These are phyloP conservation scores for Leptographium lundbergii DNA, from an alignment of 2,329 filamentous ascomycete genomes.

Conservation along the genomic window DNA sequence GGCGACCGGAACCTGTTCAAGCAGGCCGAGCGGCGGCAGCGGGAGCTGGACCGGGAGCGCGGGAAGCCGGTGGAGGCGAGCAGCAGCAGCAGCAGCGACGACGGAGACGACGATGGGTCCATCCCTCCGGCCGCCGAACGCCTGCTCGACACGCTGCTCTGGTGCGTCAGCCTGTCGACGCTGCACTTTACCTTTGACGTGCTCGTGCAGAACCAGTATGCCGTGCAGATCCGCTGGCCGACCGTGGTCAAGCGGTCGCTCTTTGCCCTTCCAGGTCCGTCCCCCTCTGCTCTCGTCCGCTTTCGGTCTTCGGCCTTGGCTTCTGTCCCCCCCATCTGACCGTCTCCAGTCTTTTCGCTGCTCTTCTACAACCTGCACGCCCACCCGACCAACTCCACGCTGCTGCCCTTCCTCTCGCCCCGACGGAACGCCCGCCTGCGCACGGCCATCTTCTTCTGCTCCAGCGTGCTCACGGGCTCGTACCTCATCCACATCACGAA, in stretches of 20 bases:
- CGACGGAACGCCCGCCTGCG: constrained; percentile 34
- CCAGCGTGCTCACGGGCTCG: constrained; percentile 53
- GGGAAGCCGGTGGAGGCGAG: constrained; percentile 11
- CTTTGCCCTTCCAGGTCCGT: constrained; percentile 28
- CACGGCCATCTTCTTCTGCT: constrained; percentile 49
- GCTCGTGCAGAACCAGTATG: constrained; percentile 67
- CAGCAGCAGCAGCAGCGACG: constrained; percentile 15
- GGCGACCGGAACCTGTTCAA: constrained; percentile 48
- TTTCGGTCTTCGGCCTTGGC: neutral
- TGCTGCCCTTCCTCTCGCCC: constrained; percentile 37
- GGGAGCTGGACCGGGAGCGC: constrained; percentile 18
- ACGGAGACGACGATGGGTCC: constrained; percentile 12
- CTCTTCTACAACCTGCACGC: constrained; percentile 46
- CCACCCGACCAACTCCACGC: constrained; percentile 31
- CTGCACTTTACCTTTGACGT: constrained; percentile 70
- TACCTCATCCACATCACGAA: constrained; percentile 78
- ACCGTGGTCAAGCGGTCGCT: constrained; percentile 38
- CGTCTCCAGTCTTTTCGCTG: constrained; percentile 34
- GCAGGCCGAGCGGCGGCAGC: constrained; percentile 29
- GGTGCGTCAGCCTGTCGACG: constrained; percentile 51
- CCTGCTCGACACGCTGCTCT: constrained; percentile 43
- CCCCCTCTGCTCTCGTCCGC: constrained; percentile 27
- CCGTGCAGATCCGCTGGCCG: constrained; percentile 49
- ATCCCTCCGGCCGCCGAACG: constrained; percentile 35
- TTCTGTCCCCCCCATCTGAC: neutral